Evolutionary conservation across 129 eudicot genomes (phyloP).

Genomic region (Lactuca sativa): DNA sequence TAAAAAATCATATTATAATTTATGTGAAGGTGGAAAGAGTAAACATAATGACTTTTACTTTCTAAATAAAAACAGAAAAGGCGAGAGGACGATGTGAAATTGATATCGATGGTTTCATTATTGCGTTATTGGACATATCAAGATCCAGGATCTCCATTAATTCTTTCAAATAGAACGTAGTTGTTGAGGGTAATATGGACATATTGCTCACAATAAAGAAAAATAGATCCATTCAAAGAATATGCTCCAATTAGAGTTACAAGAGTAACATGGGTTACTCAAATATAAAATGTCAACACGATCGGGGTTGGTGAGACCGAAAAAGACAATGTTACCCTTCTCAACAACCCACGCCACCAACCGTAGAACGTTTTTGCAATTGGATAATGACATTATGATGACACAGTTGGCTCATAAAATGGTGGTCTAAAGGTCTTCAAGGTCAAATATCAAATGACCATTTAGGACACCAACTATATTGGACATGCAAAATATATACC

Average conservation of each 20-base stretch:
- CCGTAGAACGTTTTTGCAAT: not conserved
- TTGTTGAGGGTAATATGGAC: slow-evolving; percentile 13
- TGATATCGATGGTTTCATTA: not conserved
- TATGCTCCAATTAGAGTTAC: slow-evolving; percentile 1
- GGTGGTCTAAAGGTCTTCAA: not conserved
- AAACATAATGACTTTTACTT: not conserved
- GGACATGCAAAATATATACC: not conserved
- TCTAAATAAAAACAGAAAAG: not conserved
- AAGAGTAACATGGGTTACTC: not conserved
- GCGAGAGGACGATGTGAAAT: not conserved
- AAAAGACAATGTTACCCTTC: slow-evolving; percentile 24
- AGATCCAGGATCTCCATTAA: not conserved
- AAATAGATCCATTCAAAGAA: not conserved
- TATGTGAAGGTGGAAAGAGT: not conserved
- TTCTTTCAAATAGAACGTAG: not conserved
- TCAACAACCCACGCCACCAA: slow-evolving; percentile 23
- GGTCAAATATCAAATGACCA: slow-evolving; percentile 5
- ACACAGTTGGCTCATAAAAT: slow-evolving; percentile 10
- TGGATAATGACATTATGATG: slow-evolving; percentile 22
- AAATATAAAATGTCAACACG: not conserved
- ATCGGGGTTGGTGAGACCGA: slow-evolving; percentile 23
- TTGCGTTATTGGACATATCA: not conserved
- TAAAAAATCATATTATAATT: too few species aligned
- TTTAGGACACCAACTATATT: not conserved
- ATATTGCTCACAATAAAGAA: not conserved